A percentile compares a stretch with the other conserved stretches of the same genome.
Evolutionary conservation across 1,284 basidiomycete species (phyloP).

Genomic region (Leccinum olivaceoglutinosum): DNA sequence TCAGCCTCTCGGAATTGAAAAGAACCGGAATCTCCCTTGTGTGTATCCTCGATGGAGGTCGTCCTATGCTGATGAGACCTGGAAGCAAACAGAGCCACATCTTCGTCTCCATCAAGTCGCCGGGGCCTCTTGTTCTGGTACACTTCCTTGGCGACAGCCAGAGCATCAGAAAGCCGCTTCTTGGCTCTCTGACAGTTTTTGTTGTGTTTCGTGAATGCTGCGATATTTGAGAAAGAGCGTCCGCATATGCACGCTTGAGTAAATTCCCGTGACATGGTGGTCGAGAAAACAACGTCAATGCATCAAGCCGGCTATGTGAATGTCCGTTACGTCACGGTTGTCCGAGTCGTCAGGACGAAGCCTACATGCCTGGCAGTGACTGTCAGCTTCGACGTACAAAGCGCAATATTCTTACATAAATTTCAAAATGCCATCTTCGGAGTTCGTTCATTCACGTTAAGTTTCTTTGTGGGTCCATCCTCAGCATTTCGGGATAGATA

Average conservation of each 20-base stretch:
- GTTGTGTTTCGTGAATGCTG: neutral
- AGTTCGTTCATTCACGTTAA: too few relatives aligned
- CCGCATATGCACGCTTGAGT: neutral
- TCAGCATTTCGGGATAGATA: too few relatives aligned
- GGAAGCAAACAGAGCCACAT: neutral
- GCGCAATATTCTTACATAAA: too few relatives aligned
- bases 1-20: too few relatives aligned
- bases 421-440: too few relatives aligned
- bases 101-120: neutral
- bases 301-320: neutral
- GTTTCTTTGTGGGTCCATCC: too few relatives aligned
- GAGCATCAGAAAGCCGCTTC: neutral
- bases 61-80: neutral
- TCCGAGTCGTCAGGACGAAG: too few relatives aligned
- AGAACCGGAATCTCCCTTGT: too few relatives aligned
- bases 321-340: too few relatives aligned
- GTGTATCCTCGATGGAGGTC: neutral
- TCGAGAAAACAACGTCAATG: neutral
- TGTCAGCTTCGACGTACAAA: too few relatives aligned
- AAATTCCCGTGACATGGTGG: neutral
- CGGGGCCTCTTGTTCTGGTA: neutral
- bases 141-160: neutral
- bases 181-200: neutral
- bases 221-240: neutral
- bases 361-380: too few relatives aligned